Percentiles rank a stretch among this genome's conserved stretches.
phyloP scores from a whole-genome alignment of 2,329 filamentous ascomycete genomes.

The Dactylella cylindrospora region DNA sequence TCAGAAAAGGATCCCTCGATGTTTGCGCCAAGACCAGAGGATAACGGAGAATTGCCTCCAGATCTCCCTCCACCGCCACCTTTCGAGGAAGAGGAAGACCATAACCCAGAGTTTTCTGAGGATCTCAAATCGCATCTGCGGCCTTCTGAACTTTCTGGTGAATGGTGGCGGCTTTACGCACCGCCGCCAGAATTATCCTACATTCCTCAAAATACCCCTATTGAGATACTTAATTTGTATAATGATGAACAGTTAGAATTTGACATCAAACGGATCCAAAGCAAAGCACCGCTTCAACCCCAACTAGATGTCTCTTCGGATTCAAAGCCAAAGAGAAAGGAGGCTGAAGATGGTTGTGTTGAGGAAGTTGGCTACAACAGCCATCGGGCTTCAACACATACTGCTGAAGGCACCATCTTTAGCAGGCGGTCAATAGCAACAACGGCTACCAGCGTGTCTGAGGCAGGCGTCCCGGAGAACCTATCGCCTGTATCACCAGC shows the following conservation, averaged over 20 bases:
- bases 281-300: slow-evolving; percentile 20
- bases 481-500: slow-evolving; percentile 31
- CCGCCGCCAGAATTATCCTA: slow-evolving; percentile 39
- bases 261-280: slow-evolving; percentile 38
- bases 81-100: slow-evolving; percentile 37
- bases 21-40: slow-evolving; percentile 37
- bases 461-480: slow-evolving; percentile 30
- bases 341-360: slow-evolving; percentile 25
- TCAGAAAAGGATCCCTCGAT: slow-evolving; percentile 36
- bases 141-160: slow-evolving; percentile 29
- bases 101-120: slow-evolving; percentile 32
- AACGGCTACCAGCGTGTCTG: slow-evolving; percentile 41
- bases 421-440: slow-evolving; percentile 35
- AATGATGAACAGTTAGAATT: slow-evolving; percentile 40
- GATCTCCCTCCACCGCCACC: slow-evolving; percentile 36
- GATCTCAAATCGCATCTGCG: slow-evolving; percentile 35
- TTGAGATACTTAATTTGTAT: slow-evolving; percentile 39
- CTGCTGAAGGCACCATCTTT: slow-evolving; percentile 40
- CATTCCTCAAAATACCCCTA: slow-evolving; percentile 30
- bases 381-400: slow-evolving; percentile 41
- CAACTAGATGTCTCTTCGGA: slow-evolving; percentile 23
- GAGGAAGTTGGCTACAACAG: slow-evolving; percentile 40
- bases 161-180: slow-evolving; percentile 40
- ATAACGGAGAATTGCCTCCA: slow-evolving; percentile 27
- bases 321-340: slow-evolving; percentile 26